phyloP scores from a whole-genome alignment of 495 filamentous ascomycete genomes.

The Hyaloscypha bicolor region DNA sequence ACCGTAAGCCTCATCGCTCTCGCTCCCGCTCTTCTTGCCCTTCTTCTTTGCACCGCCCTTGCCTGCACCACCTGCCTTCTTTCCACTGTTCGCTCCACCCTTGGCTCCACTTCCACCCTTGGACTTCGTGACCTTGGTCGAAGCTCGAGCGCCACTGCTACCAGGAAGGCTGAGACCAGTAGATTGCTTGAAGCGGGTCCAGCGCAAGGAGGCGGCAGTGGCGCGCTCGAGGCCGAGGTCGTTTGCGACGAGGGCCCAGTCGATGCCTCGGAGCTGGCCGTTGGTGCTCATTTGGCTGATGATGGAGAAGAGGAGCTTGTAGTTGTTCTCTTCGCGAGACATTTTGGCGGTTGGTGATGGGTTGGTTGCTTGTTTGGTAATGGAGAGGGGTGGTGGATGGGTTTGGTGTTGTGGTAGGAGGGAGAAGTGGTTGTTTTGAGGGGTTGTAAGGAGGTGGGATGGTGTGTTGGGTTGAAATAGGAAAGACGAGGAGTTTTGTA shows the following conservation, averaged over 20 bases:
- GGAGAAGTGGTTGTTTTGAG: not conserved
- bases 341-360: not conserved
- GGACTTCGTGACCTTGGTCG: not conserved
- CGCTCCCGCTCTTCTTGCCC: not conserved
- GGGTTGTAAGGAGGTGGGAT: too few relatives aligned
- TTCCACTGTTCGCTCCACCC: too few relatives aligned
- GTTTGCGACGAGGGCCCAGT: not conserved
- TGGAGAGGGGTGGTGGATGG: not conserved
- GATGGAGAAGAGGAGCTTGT: constrained; percentile 7
- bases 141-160: not conserved
- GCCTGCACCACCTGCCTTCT: not conserved
- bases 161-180: not conserved
- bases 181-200: not conserved
- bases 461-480: too few relatives aligned
- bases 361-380: not conserved
- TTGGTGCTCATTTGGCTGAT: constrained; percentile 3
- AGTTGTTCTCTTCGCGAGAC: not conserved
- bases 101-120: not conserved
- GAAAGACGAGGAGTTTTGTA: too few relatives aligned
- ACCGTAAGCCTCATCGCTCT: not conserved
- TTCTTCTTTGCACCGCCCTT: not conserved
- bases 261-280: not conserved
- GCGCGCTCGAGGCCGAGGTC: not conserved
- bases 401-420: not conserved
- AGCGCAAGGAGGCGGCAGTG: not conserved